Evolutionary conservation across 352 stramenopile species (phyloP).

Genomic region (Globisporangium paroecandrum): DNA sequence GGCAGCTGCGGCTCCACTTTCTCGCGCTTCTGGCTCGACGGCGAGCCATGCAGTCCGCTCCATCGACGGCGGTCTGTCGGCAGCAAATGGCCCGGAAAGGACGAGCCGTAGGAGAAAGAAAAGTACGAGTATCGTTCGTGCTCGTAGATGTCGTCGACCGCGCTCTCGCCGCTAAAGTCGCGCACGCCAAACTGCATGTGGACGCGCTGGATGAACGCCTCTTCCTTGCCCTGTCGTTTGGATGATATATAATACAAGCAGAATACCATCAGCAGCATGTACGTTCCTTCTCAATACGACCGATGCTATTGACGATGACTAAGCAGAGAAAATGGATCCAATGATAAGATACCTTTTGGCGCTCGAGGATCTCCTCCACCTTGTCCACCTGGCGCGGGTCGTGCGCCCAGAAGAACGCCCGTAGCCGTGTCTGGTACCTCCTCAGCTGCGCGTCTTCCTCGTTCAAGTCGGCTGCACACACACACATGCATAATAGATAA

Average conservation of each 20-base stretch:
- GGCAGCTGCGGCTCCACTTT: slow-evolving; percentile 67
- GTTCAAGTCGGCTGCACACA: slow-evolving; percentile 1
- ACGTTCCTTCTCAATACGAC: not conserved
- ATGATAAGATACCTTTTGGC: slow-evolving; percentile 28
- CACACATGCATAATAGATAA: not conserved
- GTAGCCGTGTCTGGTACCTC: slow-evolving; percentile 36
- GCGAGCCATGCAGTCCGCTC: slow-evolving; percentile 49
- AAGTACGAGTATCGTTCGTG: slow-evolving; percentile 81
- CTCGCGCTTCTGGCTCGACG: slow-evolving; percentile 51
- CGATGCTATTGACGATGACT: not conserved
- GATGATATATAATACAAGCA: not conserved
- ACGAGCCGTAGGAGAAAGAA: slow-evolving; percentile 69
- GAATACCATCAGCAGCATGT: not conserved
- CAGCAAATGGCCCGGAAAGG: slow-evolving; percentile 65
- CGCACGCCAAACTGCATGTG: slow-evolving; percentile 64
- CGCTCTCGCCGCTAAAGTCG: slow-evolving; percentile 63
- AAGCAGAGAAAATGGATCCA: not conserved
- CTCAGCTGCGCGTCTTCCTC: slow-evolving; percentile 18
- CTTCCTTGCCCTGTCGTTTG: slow-evolving; percentile 41
- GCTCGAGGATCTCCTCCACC: slow-evolving; percentile 54
- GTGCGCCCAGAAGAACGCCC: slow-evolving; percentile 71
- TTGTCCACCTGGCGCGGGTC: slow-evolving; percentile 61
- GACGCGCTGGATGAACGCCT: slow-evolving; percentile 54
- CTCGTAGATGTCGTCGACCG: slow-evolving; percentile 75
- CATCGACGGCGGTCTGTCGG: slow-evolving; percentile 62